Percentiles rank a stretch among this genome's conserved stretches.
These are phyloP conservation scores for Cornus controversa DNA, from an alignment of 148 eudicot species.

Conservation along the genomic window DNA sequence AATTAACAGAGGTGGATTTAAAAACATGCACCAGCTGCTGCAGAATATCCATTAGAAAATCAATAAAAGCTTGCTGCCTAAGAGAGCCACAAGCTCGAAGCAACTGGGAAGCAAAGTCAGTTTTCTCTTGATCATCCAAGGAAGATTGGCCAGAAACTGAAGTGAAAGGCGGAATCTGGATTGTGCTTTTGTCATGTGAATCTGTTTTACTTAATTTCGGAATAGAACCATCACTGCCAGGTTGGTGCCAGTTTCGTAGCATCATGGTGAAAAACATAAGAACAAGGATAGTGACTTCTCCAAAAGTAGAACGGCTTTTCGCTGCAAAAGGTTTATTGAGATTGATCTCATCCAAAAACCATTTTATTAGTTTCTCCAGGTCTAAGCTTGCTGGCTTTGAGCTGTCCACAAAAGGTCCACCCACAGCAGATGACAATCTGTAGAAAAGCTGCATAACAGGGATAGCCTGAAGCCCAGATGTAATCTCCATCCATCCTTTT, in stretches of 20 bases:
- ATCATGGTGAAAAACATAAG: slow-evolving; percentile 97
- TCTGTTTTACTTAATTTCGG: slow-evolving; percentile 70
- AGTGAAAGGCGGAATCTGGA: slow-evolving; percentile 40
- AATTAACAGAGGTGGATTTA: slow-evolving; percentile 62
- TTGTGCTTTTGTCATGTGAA: slow-evolving; percentile 54
- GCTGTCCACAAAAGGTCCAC: slow-evolving; percentile 92
- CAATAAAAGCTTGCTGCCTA: slow-evolving; percentile 86
- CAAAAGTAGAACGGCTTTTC: slow-evolving; percentile 66
- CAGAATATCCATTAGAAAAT: slow-evolving; percentile 94
- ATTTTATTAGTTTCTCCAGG: slow-evolving; percentile 82
- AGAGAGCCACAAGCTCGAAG: slow-evolving; percentile 80
- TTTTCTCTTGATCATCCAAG: slow-evolving; percentile 71
- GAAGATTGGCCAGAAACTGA: slow-evolving; percentile 38
- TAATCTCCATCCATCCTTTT: slow-evolving; percentile 95
- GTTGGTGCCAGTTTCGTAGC: slow-evolving; percentile 99
- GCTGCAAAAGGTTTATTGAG: slow-evolving; percentile 69
- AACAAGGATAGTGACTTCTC: slow-evolving; percentile 86
- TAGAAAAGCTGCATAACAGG: slow-evolving; percentile 97
- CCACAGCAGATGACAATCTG: slow-evolving; percentile 89
- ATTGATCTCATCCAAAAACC: slow-evolving; percentile 90
- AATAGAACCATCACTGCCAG: slow-evolving; percentile 72
- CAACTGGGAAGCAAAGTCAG: slow-evolving; percentile 70
- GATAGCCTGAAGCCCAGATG: slow-evolving; percentile 83
- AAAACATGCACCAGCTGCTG: slow-evolving; percentile 90
- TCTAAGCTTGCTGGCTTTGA: slow-evolving; percentile 73